Evolutionary conservation across 176 grass and related monocot species (phyloP), one percentile per base, ranked within the genome.

Genomic region (Alopecurus myosuroides): DNA sequence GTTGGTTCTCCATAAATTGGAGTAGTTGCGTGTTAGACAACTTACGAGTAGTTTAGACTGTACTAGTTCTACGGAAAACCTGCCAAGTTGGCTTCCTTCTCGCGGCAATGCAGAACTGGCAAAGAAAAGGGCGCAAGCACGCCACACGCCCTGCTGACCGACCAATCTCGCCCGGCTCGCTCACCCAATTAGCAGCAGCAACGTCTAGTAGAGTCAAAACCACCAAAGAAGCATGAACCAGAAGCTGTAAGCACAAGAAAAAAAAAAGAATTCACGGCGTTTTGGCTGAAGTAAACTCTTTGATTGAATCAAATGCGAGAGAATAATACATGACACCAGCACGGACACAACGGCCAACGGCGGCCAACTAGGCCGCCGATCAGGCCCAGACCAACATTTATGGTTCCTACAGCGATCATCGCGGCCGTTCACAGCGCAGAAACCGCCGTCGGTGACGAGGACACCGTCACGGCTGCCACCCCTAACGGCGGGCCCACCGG

Each of bases 271-370:
- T 12, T 9, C 67, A 48, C 19, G 9, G 36, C 15, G 3, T 28
- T 41, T 20, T 65, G 37, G 67, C 23, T 58, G 68, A 6, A 83
- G 26, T 70, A 26, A 4, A 63, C 22, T 76, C 9, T 70, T 84
- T 22, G 69, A 87, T 87, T 77, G 85, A 53, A 81, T 81, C 60
- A 51, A 45, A 37, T 26, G 13, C 6, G 70, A 70, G 41, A 39
- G 7, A 19, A 58, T 87, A 19, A 58, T 87, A 84, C 85, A 84
- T 35, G 69, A 48, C 62, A 75, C 29, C 40, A 57, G 11, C 35
- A 56, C 30, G 35, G 11, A 46, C 82, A 31, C 81, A 77, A 70
- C 85, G 48, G 60, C 77, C 68, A 84, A 53, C 89, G 81, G 60
- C 50, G 50, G 76, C 80, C 81, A 84, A 66, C 76, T 17, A 41